phyloP scores from a whole-genome alignment of 2,329 filamentous ascomycete species.

The Raffaelea deltoideospora region DNA sequence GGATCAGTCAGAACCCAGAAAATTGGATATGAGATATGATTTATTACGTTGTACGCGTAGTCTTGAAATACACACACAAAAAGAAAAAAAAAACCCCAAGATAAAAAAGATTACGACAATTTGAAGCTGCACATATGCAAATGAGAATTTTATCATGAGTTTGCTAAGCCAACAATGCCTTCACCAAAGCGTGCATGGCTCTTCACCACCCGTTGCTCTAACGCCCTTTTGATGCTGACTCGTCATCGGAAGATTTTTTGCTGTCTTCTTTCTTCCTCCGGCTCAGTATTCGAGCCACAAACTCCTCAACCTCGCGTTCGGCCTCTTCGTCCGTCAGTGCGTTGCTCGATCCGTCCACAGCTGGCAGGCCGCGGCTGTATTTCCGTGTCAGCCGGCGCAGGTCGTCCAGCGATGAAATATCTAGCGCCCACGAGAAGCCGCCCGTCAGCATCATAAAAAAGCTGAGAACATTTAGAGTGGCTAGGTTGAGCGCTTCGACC shows the following conservation, averaged over 20 bases:
- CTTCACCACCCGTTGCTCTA: no score
- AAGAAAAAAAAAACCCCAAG: no score
- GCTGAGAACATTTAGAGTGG: conserved; percentile 71
- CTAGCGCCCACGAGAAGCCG: conserved; percentile 59
- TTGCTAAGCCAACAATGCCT: no score
- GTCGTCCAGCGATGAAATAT: conserved; percentile 57
- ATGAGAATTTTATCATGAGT: no score
- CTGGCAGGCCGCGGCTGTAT: conserved; percentile 18
- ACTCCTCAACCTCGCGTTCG: conserved; percentile 46
- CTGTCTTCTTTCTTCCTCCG: conserved; percentile 23
- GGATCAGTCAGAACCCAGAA: no score
- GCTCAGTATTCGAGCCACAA: conserved; percentile 42
- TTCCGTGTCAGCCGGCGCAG: conserved; percentile 36
- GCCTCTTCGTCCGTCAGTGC: conserved; percentile 29
- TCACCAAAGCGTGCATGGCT: no score
- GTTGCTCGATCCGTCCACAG: conserved; percentile 5
- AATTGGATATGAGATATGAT: no score
- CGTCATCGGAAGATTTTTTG: conserved; percentile 9
- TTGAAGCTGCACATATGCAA: no score
- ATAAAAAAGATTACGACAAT: no score
- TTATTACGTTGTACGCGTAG: no score
- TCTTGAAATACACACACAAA: no score
- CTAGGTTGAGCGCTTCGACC: conserved; percentile 67
- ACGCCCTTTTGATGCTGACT: no score
- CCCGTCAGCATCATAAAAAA: conserved; percentile 62